Evolutionary conservation across 768 basidiomycete genomes (phyloP).

Genomic region (Lactarius sanguifluus): DNA sequence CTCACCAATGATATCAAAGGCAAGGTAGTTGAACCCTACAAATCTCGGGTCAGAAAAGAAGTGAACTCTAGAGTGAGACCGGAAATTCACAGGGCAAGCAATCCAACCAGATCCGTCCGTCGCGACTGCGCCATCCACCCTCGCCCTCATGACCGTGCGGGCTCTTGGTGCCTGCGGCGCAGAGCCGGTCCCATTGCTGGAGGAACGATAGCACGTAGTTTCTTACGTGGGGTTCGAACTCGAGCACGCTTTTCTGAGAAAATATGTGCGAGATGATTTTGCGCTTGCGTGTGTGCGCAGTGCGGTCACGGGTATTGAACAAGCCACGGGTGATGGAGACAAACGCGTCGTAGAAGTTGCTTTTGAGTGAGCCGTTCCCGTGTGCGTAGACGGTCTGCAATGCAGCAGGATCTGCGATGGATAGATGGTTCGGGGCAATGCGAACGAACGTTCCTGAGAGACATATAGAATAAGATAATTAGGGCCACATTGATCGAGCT

Average conservation of each 20-base stretch:
- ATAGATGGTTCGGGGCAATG: constrained; percentile 48
- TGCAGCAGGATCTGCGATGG: constrained; percentile 47
- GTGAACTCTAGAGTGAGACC: background rate
- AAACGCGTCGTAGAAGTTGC: constrained; percentile 46
- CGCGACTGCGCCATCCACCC: constrained; percentile 55
- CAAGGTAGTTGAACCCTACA: constrained; percentile 58
- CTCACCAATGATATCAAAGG: constrained; percentile 74
- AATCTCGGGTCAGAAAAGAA: constrained; percentile 16
- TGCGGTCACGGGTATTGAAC: constrained; percentile 72
- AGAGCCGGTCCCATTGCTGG: constrained; percentile 71
- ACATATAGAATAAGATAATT: background rate
- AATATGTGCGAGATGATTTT: constrained; percentile 89
- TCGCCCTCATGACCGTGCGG: constrained; percentile 54
- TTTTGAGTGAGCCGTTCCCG: constrained; percentile 42
- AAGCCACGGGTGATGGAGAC: constrained; percentile 52
- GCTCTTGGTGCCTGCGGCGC: constrained; percentile 49
- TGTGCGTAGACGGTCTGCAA: constrained; percentile 45
- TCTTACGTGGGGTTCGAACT: constrained; percentile 80
- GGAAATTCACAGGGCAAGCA: constrained; percentile 61
- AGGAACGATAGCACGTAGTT: constrained; percentile 58
- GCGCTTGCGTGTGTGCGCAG: constrained; percentile 80
- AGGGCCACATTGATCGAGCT: background rate
- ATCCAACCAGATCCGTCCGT: constrained; percentile 71
- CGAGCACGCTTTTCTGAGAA: constrained; percentile 79
- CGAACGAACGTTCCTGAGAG: constrained; percentile 41